Percentiles rank a stretch among this genome's conserved stretches.
Evolutionary conservation across 208 protist species (phyloP).

Genomic region (Trichomonas vaginalis): DNA sequence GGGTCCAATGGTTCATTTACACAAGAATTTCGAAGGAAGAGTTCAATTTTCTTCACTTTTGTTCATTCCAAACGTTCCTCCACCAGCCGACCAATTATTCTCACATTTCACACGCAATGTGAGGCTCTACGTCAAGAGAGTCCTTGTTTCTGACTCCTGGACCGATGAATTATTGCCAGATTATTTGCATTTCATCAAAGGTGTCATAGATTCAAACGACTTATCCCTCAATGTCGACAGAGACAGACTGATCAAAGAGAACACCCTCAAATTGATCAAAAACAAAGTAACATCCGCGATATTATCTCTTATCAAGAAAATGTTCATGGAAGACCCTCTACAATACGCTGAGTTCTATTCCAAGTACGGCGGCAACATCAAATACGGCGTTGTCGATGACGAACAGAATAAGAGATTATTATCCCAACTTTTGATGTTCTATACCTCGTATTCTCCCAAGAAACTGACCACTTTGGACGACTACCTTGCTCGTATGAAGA

Average conservation of each 20-base stretch:
- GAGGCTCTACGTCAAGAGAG: conserved; percentile 81
- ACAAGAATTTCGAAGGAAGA: conserved; percentile 89
- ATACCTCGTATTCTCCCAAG: conserved; percentile 47
- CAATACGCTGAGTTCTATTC: conserved; percentile 64
- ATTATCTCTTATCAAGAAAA: conserved; percentile 63
- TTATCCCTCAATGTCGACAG: conserved; percentile 96
- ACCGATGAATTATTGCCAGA: conserved; percentile 5
- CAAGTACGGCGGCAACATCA: conserved; percentile 81
- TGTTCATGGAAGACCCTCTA: conserved; percentile 50
- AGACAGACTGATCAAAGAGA: conserved; percentile 91
- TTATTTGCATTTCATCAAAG: conserved; percentile 60
- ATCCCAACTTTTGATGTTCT: conserved; percentile 76
- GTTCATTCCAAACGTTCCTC: conserved; percentile 73
- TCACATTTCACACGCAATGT: conserved; percentile 44
- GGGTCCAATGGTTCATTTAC: conserved; percentile 71
- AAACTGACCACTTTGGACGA: conserved; percentile 75
- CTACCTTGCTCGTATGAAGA: conserved; percentile 55
- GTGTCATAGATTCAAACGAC: conserved; percentile 96
- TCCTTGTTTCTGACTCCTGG: conserved; percentile 84
- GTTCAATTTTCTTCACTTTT: conserved; percentile 87
- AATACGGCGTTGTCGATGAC: conserved; percentile 91
- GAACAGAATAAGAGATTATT: conserved; percentile 71
- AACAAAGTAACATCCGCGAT: conserved; percentile 83
- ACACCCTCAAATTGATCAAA: conserved; percentile 76
- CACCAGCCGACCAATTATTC: conserved; percentile 65